Evolutionary conservation across 179 eudicot species (phyloP).

Genomic region (Spergularia azorica): DNA sequence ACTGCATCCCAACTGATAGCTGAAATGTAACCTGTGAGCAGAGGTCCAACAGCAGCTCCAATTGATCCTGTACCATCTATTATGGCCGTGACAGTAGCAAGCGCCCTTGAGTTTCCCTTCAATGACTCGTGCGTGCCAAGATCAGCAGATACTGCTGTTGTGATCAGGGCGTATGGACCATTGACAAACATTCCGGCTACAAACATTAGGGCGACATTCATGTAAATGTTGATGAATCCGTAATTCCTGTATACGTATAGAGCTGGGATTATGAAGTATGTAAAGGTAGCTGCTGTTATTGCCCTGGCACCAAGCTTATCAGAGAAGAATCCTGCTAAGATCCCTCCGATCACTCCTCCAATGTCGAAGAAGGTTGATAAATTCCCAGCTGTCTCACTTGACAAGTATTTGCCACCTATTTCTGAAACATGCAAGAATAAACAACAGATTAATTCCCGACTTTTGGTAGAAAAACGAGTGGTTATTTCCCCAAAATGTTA

Average conservation of each 20-base stretch:
- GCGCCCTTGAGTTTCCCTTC: conserved; percentile 65
- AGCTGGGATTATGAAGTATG: conserved; percentile 19
- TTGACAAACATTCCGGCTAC: conserved; percentile 73
- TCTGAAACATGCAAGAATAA: conserved; percentile 38
- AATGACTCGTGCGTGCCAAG: conserved; percentile 76
- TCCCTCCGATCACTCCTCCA: conserved; percentile 10
- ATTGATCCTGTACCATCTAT: conserved; percentile 93
- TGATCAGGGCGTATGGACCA: conserved; percentile 82
- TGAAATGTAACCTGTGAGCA: conserved; percentile 73
- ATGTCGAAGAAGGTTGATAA: conserved; percentile 61
- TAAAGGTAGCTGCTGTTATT: conserved; percentile 9
- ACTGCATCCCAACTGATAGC: conserved; percentile 68
- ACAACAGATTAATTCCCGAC: not conserved
- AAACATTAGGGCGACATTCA: conserved; percentile 56
- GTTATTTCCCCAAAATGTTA: not conserved
- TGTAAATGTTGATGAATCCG: conserved; percentile 45
- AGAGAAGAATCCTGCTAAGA: conserved; percentile 7
- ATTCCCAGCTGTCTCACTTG: conserved; percentile 65
- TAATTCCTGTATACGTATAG: conserved; percentile 1
- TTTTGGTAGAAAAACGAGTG: too few relatives aligned
- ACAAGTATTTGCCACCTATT: conserved; percentile 68
- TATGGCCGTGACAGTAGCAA: conserved; percentile 83
- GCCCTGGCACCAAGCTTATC: conserved; percentile 10
- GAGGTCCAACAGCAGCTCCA: conserved; percentile 35
- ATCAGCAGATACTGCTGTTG: conserved; percentile 87